A percentile compares a stretch with the other conserved stretches of the same genome.
Conservation (phyloP, 257 asterid genomes). For the Nicotiana benthamiana region DNA sequence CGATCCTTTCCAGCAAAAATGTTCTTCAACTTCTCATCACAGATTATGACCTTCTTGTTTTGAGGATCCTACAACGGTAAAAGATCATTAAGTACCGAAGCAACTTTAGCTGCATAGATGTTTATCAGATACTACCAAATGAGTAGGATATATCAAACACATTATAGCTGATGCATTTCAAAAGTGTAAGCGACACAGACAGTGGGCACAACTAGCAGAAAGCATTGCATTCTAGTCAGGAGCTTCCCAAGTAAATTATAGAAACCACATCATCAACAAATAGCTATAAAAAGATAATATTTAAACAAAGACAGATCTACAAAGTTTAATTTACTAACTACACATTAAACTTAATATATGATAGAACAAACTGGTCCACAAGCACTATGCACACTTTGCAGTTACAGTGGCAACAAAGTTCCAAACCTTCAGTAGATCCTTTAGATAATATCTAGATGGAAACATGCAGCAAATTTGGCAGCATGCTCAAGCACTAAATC, state of each 20-base stretch:
- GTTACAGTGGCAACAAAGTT: too few species aligned
- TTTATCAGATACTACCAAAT: not conserved
- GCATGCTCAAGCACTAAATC: too few species aligned
- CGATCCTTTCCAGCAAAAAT: conserved; percentile 62
- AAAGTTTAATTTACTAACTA: not conserved
- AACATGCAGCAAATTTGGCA: too few species aligned
- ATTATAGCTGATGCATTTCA: not conserved
- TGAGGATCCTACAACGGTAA: conserved; percentile 54
- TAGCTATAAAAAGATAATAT: too few species aligned
- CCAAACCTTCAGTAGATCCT: too few species aligned
- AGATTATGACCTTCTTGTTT: conserved; percentile 68
- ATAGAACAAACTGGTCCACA: too few species aligned
- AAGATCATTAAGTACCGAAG: not conserved
- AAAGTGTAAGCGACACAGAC: not conserved
- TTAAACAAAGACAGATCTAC: too few species aligned
- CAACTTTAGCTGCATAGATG: not conserved
- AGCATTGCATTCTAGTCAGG: not conserved
- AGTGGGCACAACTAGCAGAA: not conserved
- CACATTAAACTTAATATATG: not conserved
- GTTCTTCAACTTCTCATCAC: conserved; percentile 86
- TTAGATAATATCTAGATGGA: too few species aligned
- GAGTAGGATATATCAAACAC: not conserved
- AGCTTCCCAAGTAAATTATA: not conserved
- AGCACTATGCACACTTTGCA: too few species aligned
- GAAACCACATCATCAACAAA: not conserved